Evolutionary conservation across 2,329 filamentous ascomycete species (phyloP), one percentile per base, ranked within the genome.

Genomic region (Fusarium sp.): DNA sequence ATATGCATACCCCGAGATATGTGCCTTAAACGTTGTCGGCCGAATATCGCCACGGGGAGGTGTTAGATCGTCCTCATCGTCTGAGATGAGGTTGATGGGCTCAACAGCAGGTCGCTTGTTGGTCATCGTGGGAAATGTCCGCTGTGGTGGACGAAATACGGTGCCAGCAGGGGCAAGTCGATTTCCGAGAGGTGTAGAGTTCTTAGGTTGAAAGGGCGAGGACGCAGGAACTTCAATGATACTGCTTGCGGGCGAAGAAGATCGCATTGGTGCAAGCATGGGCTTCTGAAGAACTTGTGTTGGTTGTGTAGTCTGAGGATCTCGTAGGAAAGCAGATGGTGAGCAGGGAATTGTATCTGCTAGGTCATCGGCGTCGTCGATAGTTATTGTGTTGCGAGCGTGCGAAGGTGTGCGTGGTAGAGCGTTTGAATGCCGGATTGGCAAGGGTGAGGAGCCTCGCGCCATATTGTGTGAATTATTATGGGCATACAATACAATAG

Each of bases 211-310:
- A 57, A 89, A 84, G 3, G 94, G 94, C 1, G 95, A 97, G 4
- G 94, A 97, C n/a, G 93, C 92, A 28, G 91, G 89, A 4, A 97
- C 94, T 77, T 97, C 94, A 56, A 97, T 75, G 19, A 82, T 72
- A 32, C 81, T 80, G 46, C 81, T 80, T 24, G 77, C 70, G 10
- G 81, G 81, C 0, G 85, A 85, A 9, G 83, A 82, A 23, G 79
- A 79, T 43, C 72, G 65, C 28, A 73, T 54, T 3, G 73, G 54
- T 3, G 66, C 65, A 30, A 83, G 76, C 4, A 75, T 75, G 1
- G 79, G 78, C 5, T 79, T 79, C 47, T 78, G 77, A 20, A 85
- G 74, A 17, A 85, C 74, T 62, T 86, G 83, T 2, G 82, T 85
- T 0, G 82, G 77, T 62, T 85, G 83, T 24, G 83, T 85, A 6